These are phyloP conservation scores for Aspergillus viridinutans DNA, from an alignment of 2,329 filamentous ascomycete species.

Conservation along the genomic window DNA sequence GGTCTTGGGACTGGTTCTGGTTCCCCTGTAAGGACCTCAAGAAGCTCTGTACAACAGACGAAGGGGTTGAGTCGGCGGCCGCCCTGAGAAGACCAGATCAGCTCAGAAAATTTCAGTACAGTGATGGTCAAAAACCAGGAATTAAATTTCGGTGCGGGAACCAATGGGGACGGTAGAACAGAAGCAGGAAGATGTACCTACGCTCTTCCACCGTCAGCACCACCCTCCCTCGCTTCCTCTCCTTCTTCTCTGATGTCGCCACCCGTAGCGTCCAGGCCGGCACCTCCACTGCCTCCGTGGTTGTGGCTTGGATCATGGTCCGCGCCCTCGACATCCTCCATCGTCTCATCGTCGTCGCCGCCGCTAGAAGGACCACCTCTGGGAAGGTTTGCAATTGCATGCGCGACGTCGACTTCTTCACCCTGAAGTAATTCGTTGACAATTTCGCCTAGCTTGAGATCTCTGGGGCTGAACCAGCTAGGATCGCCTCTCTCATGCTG, in stretches of 20 bases:
- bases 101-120: constrained; percentile 24
- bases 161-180: background rate
- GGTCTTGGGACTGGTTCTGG: constrained; percentile 42
- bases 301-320: constrained; percentile 57
- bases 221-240: constrained; percentile 80
- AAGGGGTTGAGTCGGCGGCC: constrained; percentile 63
- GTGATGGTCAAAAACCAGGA: background rate
- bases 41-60: constrained; percentile 79
- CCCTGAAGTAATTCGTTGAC: constrained; percentile 82
- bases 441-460: constrained; percentile 81
- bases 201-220: constrained; percentile 97
- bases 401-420: constrained; percentile 75
- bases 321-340: constrained; percentile 68
- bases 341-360: constrained; percentile 68
- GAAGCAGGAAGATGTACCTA: constrained; percentile 67
- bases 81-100: constrained; percentile 52
- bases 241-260: constrained; percentile 91
- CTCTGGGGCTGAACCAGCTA: constrained; percentile 77
- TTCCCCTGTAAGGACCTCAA: constrained; percentile 71
- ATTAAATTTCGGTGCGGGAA: background rate
- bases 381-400: constrained; percentile 64
- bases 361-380: constrained; percentile 43
- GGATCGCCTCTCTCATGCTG: constrained; percentile 68
- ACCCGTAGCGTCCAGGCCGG: constrained; percentile 80
- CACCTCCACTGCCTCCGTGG: constrained; percentile 67